A percentile compares a stretch with the other conserved stretches of the same genome.
Evolutionary conservation across 176 grass and related monocot genomes (phyloP).

Genomic region (Oryza australiensis): DNA sequence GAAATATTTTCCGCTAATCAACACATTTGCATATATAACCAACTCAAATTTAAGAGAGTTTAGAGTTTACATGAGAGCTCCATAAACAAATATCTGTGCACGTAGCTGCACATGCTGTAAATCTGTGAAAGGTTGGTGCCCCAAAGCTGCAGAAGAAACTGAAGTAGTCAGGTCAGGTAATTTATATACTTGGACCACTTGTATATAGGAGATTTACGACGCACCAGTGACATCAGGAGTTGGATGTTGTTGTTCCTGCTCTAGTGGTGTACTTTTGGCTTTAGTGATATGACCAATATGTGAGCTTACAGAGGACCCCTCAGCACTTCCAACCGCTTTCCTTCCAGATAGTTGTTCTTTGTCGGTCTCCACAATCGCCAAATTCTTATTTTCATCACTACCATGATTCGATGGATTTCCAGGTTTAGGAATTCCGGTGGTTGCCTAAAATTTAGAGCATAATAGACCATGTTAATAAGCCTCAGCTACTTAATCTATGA

Average conservation of each 20-base stretch:
- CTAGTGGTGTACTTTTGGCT: constrained; percentile 35
- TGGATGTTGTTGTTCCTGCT: constrained; percentile 45
- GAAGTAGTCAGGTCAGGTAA: constrained; percentile 58
- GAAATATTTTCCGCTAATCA: constrained; percentile 31
- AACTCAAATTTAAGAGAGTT: constrained; percentile 25
- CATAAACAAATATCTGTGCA: constrained; percentile 97
- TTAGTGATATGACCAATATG: constrained; percentile 32
- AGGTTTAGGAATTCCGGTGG: constrained; percentile 41
- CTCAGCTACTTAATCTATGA: background rate
- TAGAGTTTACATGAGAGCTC: constrained; percentile 90
- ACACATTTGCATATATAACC: constrained; percentile 28
- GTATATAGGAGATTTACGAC: constrained; percentile 42
- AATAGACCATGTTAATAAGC: constrained; percentile 34
- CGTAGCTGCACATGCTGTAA: constrained; percentile 87
- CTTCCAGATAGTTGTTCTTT: constrained; percentile 44
- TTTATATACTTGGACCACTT: constrained; percentile 41
- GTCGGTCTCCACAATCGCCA: constrained; percentile 1
- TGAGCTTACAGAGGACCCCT: constrained; percentile 24
- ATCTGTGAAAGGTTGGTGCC: constrained; percentile 80
- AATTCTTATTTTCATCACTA: constrained; percentile 46
- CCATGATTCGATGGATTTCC: constrained; percentile 40
- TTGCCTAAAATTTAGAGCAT: constrained; percentile 48
- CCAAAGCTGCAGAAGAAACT: constrained; percentile 52
- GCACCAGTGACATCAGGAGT: constrained; percentile 43
- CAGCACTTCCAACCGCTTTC: constrained; percentile 54